These are phyloP conservation scores for Nicotiana tomentosiformis DNA, from an alignment of 257 asterid species.

Conservation along the genomic window DNA sequence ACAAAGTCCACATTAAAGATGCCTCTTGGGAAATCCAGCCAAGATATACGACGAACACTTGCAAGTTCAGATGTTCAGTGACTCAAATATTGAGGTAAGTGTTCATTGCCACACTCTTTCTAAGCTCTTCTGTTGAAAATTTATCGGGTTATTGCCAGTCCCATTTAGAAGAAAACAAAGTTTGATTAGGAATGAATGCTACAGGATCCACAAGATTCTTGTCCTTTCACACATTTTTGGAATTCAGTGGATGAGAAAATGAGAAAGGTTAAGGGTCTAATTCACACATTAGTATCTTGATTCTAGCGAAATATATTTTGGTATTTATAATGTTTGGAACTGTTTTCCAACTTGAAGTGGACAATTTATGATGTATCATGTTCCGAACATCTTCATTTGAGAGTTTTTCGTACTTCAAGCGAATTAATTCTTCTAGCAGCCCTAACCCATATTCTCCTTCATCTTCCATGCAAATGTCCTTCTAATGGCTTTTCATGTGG, in stretches of 20 bases:
- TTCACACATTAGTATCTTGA: constrained; percentile 3
- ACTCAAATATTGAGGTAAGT: constrained; percentile 38
- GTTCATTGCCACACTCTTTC: background rate
- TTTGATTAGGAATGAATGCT: constrained; percentile 2
- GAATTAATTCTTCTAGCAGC: too few species aligned
- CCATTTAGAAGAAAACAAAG: background rate
- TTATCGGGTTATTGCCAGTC: background rate
- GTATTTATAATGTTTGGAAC: too few species aligned
- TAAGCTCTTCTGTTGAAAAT: background rate
- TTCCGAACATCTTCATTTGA: too few species aligned
- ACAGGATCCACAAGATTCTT: constrained; percentile 45
- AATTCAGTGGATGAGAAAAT: constrained; percentile 37
- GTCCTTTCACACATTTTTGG: constrained; percentile 71
- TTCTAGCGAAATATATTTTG: too few species aligned
- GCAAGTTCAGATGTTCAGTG: constrained; percentile 36
- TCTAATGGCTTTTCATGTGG: too few species aligned
- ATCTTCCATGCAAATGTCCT: too few species aligned
- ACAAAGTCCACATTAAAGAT: constrained; percentile 27
- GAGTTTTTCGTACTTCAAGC: too few species aligned
- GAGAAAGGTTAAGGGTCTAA: constrained; percentile 40
- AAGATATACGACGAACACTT: constrained; percentile 21
- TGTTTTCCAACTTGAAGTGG: too few species aligned
- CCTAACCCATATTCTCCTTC: too few species aligned
- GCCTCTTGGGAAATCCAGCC: constrained; percentile 26
- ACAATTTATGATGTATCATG: too few species aligned